A percentile compares a stretch with the other conserved stretches of the same genome.
These are phyloP conservation scores for Ceratocystis cacaofunesta DNA, from an alignment of 2,329 filamentous ascomycete genomes.

Conservation along the genomic window DNA sequence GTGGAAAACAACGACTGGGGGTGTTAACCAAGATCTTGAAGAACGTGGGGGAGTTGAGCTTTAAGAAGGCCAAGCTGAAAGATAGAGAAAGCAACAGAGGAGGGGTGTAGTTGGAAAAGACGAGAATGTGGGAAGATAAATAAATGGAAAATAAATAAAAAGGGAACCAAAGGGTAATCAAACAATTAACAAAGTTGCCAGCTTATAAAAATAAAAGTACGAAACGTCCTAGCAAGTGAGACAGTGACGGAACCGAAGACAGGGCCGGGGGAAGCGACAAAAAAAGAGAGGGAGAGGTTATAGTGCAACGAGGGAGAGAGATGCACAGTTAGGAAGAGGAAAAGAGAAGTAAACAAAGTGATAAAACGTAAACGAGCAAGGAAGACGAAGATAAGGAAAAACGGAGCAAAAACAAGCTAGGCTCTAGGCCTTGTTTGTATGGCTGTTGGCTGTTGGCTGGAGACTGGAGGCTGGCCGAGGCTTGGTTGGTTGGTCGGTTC, in stretches of 20 bases:
- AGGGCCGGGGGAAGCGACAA: neutral
- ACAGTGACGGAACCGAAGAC: neutral
- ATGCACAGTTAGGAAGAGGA: neutral
- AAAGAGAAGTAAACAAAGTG: neutral
- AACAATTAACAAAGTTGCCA: neutral
- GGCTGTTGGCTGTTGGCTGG: too few relatives aligned
- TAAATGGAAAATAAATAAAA: neutral
- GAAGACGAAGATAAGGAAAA: neutral
- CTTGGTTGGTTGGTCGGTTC: neutral
- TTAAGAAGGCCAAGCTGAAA: neutral
- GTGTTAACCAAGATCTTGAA: neutral
- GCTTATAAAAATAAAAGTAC: neutral
- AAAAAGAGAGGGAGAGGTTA: neutral
- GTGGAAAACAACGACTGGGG: neutral
- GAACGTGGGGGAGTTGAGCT: neutral
- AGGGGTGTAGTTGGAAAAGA: neutral
- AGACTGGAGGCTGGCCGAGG: neutral
- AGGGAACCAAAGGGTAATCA: neutral
- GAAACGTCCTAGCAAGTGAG: constrained; percentile 1
- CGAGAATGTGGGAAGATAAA: neutral
- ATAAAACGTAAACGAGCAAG: too few relatives aligned
- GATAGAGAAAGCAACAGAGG: neutral
- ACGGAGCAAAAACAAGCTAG: neutral
- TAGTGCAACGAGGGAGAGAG: neutral
- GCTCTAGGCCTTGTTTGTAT: too few relatives aligned